Evolutionary conservation across 805 yeast species (phyloP), one percentile per base, ranked within the genome.

Genomic region (Huiozyma sinensis): DNA sequence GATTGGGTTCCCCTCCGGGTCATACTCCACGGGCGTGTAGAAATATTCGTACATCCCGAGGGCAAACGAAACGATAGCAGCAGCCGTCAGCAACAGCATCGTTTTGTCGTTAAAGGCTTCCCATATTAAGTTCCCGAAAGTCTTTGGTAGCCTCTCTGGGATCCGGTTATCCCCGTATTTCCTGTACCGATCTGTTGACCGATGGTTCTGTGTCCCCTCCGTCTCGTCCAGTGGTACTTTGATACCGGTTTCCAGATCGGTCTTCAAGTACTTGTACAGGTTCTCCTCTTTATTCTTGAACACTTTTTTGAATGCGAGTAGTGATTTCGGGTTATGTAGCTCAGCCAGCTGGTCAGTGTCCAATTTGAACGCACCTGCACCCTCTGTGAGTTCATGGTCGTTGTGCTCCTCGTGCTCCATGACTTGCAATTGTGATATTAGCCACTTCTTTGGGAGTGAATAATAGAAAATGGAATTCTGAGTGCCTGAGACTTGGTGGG

Each of bases 51-150:
- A 92, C 6, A 92, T 70, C 0, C 98, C 99, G 41, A 92, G 67
- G 0, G 95, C 90, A 41, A 92, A 72, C 0, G 97, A 88, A 4
- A 92, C 77, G 2, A 87, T 67, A 2, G 98, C 98, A 0, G 97
- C 97, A 1, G 84, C 71, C 1, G 85, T 70, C 53, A 92, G 71
- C 51, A 94, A 68, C 44, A 92, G 81, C 62, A 94, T 72, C 17
- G 92, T 94, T 63, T 88, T 86, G 63, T 92, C 99, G 47, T 89
- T 80, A 67, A 92, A 67, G 3, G 97, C 96, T 54, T 83, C 85
- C 69, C 75, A 77, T 52, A 92, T 80, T 36, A 92, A 70, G 47
- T 60, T 54, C 38, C 81, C 66, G 49, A 92, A 80, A 1, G 86
- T 70, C 56, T 83, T 85, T 7, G 81, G 72, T n/a, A 75, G 68